A percentile compares a stretch with the other conserved stretches of the same genome.
Evolutionary conservation across 2,329 filamentous ascomycete genomes (phyloP).

Genomic region (Claviceps digitariae): DNA sequence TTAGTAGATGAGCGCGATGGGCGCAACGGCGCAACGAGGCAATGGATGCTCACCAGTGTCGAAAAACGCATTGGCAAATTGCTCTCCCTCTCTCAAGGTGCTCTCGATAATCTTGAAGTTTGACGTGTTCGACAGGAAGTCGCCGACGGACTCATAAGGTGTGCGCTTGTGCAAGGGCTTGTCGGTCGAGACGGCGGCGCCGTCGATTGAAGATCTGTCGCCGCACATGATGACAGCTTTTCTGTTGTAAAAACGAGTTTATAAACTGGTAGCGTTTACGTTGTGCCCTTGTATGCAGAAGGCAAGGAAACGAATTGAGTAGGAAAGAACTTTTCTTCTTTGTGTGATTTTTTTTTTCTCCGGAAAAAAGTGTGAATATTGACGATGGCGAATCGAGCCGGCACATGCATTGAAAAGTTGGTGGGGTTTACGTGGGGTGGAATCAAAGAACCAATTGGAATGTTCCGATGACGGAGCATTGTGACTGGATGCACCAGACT

Average conservation of each 20-base stretch:
- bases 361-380: neutral
- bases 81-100: constrained; percentile 53
- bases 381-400: neutral
- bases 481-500: neutral
- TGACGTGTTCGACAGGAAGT: constrained; percentile 8
- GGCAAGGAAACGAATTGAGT: neutral
- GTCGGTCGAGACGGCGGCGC: neutral
- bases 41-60: constrained; percentile 32
- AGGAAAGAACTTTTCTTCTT: neutral
- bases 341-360: neutral
- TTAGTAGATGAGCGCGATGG: neutral
- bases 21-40: neutral
- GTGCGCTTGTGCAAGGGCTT: constrained; percentile 3
- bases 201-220: constrained; percentile 1
- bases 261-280: too few relatives aligned
- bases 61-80: constrained; percentile 67
- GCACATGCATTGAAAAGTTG: neutral
- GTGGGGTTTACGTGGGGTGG: constrained; percentile 1
- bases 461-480: constrained; percentile 1
- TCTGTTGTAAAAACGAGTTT: neutral
- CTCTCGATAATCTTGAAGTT: constrained; percentile 9
- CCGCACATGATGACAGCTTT: constrained; percentile 1
- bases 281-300: neutral
- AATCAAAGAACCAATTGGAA: neutral
- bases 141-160: constrained; percentile 7